phyloP scores from a whole-genome alignment of 805 yeast genomes.

The Hanseniaspora taiwanica region DNA sequence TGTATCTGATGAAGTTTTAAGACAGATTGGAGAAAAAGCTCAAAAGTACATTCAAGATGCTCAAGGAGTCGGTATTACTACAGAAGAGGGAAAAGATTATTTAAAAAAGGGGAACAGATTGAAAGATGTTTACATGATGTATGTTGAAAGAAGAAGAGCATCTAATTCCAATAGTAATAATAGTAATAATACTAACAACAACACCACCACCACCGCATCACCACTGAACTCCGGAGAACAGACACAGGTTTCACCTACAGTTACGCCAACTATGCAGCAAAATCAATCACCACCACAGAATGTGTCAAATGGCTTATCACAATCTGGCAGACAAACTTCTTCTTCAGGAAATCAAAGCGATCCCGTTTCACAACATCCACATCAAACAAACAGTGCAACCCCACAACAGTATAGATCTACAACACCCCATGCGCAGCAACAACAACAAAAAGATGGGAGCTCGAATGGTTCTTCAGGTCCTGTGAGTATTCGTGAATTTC shows the following conservation, averaged over 20 bases:
- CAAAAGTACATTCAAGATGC: slow-evolving; percentile 49
- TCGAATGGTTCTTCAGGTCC: slow-evolving; percentile 12
- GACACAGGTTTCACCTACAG: no score
- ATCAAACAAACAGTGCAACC: slow-evolving; percentile 7
- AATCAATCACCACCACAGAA: no score
- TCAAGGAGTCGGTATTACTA: slow-evolving; percentile 43
- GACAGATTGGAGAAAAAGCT: slow-evolving; percentile 46
- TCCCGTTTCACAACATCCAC: no score
- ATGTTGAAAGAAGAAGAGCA: slow-evolving; percentile 28
- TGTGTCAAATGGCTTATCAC: no score
- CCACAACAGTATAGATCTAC: slow-evolving; percentile 8
- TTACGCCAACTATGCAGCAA: no score
- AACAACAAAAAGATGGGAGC: slow-evolving; percentile 7
- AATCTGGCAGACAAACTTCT: no score
- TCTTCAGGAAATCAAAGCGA: background rate
- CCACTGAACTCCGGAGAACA: no score
- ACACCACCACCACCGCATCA: no score
- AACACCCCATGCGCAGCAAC: slow-evolving; percentile 8
- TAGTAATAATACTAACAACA: no score
- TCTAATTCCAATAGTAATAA: no score
- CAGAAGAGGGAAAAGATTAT: slow-evolving; percentile 51
- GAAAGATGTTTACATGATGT: slow-evolving; percentile 44
- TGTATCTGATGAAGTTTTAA: slow-evolving; percentile 17
- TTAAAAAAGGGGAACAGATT: slow-evolving; percentile 49
- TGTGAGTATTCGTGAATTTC: slow-evolving; percentile 16